A percentile compares a stretch with the other conserved stretches of the same genome.
phyloP scores from a whole-genome alignment of 768 basidiomycete species.

The Multifurca ochricompacta region DNA sequence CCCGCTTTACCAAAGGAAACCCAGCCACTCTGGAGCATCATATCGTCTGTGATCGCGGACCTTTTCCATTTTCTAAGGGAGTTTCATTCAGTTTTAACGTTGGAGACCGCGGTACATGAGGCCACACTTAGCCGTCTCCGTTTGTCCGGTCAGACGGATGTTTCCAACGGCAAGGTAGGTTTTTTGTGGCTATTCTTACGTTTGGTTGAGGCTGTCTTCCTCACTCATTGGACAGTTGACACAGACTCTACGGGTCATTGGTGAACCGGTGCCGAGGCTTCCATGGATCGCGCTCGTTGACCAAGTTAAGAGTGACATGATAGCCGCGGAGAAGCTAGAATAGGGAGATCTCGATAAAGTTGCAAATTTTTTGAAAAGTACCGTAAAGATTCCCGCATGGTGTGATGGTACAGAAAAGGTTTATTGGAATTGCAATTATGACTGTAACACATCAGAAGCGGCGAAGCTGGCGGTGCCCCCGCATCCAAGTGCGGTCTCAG shows the following conservation, averaged over 20 bases:
- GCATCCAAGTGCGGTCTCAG: background rate
- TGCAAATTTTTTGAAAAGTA: slow-evolving; percentile 1
- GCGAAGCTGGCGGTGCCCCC: background rate
- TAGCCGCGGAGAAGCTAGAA: slow-evolving; percentile 64
- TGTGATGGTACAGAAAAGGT: background rate
- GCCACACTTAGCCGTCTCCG: slow-evolving; percentile 44
- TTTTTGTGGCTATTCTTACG: background rate
- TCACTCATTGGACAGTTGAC: slow-evolving; percentile 37
- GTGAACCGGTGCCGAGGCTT: slow-evolving; percentile 43
- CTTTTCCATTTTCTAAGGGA: slow-evolving; percentile 56
- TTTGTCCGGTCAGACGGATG: slow-evolving; percentile 39
- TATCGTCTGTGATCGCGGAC: slow-evolving; percentile 56
- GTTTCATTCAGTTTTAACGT: slow-evolving; percentile 42
- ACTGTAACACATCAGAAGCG: background rate
- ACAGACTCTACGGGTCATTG: slow-evolving; percentile 44
- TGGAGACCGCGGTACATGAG: slow-evolving; percentile 46
- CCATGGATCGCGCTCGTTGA: slow-evolving; percentile 41
- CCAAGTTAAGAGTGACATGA: slow-evolving; percentile 54
- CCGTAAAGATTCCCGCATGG: slow-evolving; percentile 5
- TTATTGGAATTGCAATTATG: background rate
- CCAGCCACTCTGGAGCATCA: slow-evolving; percentile 47
- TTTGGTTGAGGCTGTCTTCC: background rate
- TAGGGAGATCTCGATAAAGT: background rate
- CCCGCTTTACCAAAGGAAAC: background rate
- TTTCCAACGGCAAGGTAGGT: slow-evolving; percentile 10